These are phyloP conservation scores for Geranium incanum DNA, from an alignment of 441 rosid species.

Conservation along the genomic window DNA sequence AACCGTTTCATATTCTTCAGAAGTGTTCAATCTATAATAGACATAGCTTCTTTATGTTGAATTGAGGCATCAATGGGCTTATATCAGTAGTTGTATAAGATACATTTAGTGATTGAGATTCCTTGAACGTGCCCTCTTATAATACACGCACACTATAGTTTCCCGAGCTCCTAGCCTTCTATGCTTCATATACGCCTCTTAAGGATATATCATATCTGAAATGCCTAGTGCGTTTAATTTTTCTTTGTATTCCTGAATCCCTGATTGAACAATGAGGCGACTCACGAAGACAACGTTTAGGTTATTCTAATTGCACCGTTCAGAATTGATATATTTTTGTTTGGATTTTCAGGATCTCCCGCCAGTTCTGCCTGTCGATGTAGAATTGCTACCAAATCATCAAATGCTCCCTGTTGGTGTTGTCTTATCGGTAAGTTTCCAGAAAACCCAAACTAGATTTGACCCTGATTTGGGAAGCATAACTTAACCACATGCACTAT, in stretches of 20 bases:
- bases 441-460: background rate
- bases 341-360: slow-evolving; percentile 58
- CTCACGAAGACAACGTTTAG: background rate
- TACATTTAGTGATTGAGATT: background rate
- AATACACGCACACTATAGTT: background rate
- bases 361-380: slow-evolving; percentile 66
- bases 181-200: background rate
- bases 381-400: slow-evolving; percentile 56
- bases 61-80: background rate
- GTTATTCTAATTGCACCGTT: slow-evolving; percentile 2
- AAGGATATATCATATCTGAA: slow-evolving; percentile 6
- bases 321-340: background rate
- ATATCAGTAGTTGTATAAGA: background rate
- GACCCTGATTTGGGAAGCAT: background rate
- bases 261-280: background rate
- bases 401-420: slow-evolving; percentile 64
- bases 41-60: background rate
- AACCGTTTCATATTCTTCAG: background rate
- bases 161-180: background rate
- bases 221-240: background rate
- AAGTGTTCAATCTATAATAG: background rate
- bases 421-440: slow-evolving; percentile 59
- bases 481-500: background rate
- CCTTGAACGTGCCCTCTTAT: background rate
- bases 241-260: background rate